Base-by-base conservation (phyloP, 169 alveolate species). In the Besnoitia besnoiti region DNA sequence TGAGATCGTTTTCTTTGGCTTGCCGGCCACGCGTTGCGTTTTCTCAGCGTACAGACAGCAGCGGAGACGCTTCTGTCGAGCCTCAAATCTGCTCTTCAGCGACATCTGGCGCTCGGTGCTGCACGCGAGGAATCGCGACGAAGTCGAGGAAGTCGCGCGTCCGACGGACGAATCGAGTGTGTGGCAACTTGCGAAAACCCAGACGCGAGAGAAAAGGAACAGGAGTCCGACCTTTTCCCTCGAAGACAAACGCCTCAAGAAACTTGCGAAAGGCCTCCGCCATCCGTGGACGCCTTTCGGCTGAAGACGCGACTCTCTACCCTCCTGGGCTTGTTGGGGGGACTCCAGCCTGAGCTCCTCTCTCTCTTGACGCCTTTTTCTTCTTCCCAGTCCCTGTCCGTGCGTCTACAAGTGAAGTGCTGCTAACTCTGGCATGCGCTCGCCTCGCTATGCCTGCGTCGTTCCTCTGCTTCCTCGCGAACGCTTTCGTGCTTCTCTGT, bases 41-140 rank as follows among this genome's bases (percentile, higher is more conserved):
- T n/a, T 37, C n/a, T n/a, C 87, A 77, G 87, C 87, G 37, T 77
- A 16, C 87, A 39, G 87, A 77, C 87, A 77, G 59, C 87, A 77
- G 87, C 35, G 87, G 40, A 30, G 87, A 39, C 87, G 87, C 16
- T 77, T 77, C 87, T 39, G 44, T 10, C 87, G 59, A 55, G 87
- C 87, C 35, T 77, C 87, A 10, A 35, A 77, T 21, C 10, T 77
- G 87, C 87, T 77, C 35, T 77, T 77, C 87, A 77, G 40, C n/a
- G 87, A 77, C 87, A 39, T 77, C 40, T 77, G 87, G 87, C 49
- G 87, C 39, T 77, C 87, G 10, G 59, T 77, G 61, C 59, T 77
- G 55, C n/a, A 44, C 14, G 87, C 87, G 37, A 19, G 87, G 35
- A 77, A 77, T 77, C 37, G 40, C 1, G 87, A 42, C 87, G 33